These are phyloP conservation scores for Fraxinus xanthoxyloides DNA, from an alignment of 305 asterid species.

Conservation along the genomic window DNA sequence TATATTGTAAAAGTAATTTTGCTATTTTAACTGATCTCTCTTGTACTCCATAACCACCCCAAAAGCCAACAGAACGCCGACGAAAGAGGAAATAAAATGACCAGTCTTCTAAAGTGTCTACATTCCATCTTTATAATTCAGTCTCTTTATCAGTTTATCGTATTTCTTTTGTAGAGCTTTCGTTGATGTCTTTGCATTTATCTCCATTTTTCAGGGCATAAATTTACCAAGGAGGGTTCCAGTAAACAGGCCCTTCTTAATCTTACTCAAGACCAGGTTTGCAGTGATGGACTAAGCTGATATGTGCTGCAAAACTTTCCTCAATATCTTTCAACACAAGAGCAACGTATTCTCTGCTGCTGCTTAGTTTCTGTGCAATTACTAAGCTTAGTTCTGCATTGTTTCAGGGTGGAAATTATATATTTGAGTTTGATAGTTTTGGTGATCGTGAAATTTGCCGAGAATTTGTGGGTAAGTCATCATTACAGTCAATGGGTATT, in stretches of 20 bases:
- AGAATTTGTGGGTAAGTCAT: conserved; percentile 81
- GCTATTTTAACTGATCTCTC: neutral
- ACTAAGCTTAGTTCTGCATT: conserved; percentile 20
- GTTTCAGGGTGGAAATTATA: conserved; percentile 66
- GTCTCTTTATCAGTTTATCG: neutral
- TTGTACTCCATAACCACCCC: neutral
- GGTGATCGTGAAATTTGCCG: conserved; percentile 85
- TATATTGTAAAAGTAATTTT: neutral
- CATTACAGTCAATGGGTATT: conserved; percentile 9
- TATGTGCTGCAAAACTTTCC: conserved; percentile 15
- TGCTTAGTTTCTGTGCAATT: conserved; percentile 15
- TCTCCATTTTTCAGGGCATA: conserved; percentile 51
- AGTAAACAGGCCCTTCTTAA: conserved; percentile 75
- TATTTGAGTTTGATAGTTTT: conserved; percentile 77
- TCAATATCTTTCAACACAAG: conserved; percentile 1
- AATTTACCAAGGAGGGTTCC: conserved; percentile 71
- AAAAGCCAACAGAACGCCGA: neutral
- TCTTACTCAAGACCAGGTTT: conserved; percentile 68
- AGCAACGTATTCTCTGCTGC: conserved; percentile 10
- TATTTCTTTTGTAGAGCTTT: conserved; percentile 15
- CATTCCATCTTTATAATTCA: neutral
- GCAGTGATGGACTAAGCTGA: conserved; percentile 8
- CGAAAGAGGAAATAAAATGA: neutral
- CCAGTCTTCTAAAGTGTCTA: neutral
- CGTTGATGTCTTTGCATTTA: conserved; percentile 14